Evolutionary conservation across 352 stramenopile species (phyloP).

Genomic region (Peronospora destructor): DNA sequence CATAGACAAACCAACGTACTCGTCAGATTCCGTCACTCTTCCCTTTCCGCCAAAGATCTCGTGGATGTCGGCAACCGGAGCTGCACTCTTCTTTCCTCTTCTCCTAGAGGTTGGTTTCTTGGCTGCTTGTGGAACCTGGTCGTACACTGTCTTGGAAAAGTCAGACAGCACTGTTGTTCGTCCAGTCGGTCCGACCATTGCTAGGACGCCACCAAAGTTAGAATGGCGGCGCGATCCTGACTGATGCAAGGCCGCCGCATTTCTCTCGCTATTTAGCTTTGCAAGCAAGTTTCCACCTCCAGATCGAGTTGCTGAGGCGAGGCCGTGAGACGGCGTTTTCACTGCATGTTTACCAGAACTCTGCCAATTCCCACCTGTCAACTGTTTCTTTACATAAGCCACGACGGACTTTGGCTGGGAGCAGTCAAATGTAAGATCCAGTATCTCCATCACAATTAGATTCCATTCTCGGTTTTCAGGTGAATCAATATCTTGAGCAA

Average conservation of each 20-base stretch:
- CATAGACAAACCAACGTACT: constrained; percentile 27
- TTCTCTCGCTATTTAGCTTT: constrained; percentile 56
- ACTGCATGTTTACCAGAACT: constrained; percentile 1
- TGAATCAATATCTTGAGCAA: constrained; percentile 82
- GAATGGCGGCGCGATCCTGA: constrained; percentile 56
- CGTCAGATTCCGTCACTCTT: constrained; percentile 52
- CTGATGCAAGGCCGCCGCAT: constrained; percentile 25
- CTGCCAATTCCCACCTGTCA: constrained; percentile 2
- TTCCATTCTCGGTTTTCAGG: constrained; percentile 84
- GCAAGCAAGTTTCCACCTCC: constrained; percentile 30
- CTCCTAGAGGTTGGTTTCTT: constrained; percentile 56
- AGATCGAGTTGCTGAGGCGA: not conserved
- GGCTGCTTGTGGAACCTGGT: constrained; percentile 57
- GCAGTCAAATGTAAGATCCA: constrained; percentile 71
- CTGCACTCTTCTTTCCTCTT: constrained; percentile 38
- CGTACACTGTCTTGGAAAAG: constrained; percentile 63
- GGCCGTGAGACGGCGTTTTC: not conserved
- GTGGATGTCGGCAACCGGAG: constrained; percentile 54
- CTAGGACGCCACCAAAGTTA: constrained; percentile 84
- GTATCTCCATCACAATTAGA: constrained; percentile 85
- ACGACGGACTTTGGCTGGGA: constrained; percentile 63
- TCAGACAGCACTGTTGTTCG: constrained; percentile 63
- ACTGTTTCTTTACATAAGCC: constrained; percentile 42
- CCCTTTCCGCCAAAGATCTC: constrained; percentile 72
- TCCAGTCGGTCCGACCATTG: constrained; percentile 63